A percentile compares a stretch with the other conserved stretches of the same genome.
Conservation (phyloP, 495 filamentous ascomycete genomes). For the Penicillium malachiteum region DNA sequence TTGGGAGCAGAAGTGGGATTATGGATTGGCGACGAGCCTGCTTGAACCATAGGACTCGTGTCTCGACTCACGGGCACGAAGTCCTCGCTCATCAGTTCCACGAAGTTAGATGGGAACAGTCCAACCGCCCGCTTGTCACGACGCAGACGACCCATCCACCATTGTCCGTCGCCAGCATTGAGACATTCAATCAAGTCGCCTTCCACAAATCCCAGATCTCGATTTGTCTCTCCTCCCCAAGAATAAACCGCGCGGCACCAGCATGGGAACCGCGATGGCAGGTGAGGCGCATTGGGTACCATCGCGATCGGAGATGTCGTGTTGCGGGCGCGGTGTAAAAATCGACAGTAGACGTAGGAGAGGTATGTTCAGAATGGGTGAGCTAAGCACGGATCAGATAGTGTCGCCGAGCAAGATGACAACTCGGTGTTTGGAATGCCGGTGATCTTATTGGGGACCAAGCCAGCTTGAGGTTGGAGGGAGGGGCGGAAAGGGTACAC, state of each 20-base stretch:
- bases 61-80: slow-evolving; percentile 78
- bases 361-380: background rate
- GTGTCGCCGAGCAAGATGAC: background rate
- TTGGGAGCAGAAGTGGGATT: slow-evolving; percentile 50
- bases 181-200: slow-evolving; percentile 97
- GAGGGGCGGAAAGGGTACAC: slow-evolving; percentile 16
- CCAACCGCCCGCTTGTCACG: slow-evolving; percentile 86
- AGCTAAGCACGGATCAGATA: background rate
- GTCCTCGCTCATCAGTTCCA: slow-evolving; percentile 79
- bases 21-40: slow-evolving; percentile 39
- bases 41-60: slow-evolving; percentile 63
- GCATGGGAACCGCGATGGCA: slow-evolving; percentile 89
- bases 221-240: slow-evolving; percentile 95
- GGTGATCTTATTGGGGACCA: background rate
- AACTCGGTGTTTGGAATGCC: background rate
- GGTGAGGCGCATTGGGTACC: slow-evolving; percentile 59
- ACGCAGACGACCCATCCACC: slow-evolving; percentile 93
- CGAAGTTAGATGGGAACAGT: slow-evolving; percentile 95
- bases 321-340: slow-evolving; percentile 3
- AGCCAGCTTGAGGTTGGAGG: slow-evolving; percentile 1
- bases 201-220: slow-evolving; percentile 93
- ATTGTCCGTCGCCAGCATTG: slow-evolving; percentile 94
- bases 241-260: slow-evolving; percentile 95
- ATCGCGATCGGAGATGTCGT: slow-evolving; percentile 35
- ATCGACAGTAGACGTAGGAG: background rate